Evolutionary conservation across 176 grass and related monocot species (phyloP), one percentile per base, ranked within the genome.

Genomic region (Elymus sibiricus): DNA sequence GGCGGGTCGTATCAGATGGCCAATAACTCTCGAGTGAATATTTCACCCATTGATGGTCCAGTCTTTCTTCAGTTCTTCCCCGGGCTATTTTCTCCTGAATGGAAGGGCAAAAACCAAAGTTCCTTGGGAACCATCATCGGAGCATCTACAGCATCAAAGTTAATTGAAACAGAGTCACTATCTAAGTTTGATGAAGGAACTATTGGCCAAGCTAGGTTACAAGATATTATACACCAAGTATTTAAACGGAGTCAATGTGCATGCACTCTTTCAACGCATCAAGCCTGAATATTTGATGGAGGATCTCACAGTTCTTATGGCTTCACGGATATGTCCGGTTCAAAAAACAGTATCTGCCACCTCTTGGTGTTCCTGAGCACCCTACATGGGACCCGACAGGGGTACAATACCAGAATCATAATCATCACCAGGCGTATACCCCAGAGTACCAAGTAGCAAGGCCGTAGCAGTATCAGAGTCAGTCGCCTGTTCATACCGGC

Each of bases 131-230:
- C 87, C 93, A 32, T 88, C 84, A 69, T 76, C 77, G 29, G 93
- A 80, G 77, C 95, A 73, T 88, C 66, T 26, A 83, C 79, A 78
- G 72, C 58, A 40, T 92, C 93, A 88, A 98, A 98, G 84, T 85
- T 98, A 82, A 84, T 98, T 56, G 92, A 86, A 85, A 90, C 93
- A 75, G 87, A 88, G 74, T 69, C 79, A 63, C 87, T 98, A 74
- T 95, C 93, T 46, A n/a, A 81, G 74, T 85, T 85, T 66, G 84
- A 88, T 95, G 85, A 87, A 85, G 62, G 85, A 76, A 56, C 87
- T 98, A 31, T 83, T 98, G 35, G 51, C 81, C 76, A 95, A 98
- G 79, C 76, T 98, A 76, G 95, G 95, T 79, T 98, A 89, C 88
- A 95, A 88, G 73, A 90, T 98, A 85, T 83, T 98, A 77, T 88